These are phyloP conservation scores for Emmonsia crescens DNA, from an alignment of 2,329 filamentous ascomycete genomes.

Conservation along the genomic window DNA sequence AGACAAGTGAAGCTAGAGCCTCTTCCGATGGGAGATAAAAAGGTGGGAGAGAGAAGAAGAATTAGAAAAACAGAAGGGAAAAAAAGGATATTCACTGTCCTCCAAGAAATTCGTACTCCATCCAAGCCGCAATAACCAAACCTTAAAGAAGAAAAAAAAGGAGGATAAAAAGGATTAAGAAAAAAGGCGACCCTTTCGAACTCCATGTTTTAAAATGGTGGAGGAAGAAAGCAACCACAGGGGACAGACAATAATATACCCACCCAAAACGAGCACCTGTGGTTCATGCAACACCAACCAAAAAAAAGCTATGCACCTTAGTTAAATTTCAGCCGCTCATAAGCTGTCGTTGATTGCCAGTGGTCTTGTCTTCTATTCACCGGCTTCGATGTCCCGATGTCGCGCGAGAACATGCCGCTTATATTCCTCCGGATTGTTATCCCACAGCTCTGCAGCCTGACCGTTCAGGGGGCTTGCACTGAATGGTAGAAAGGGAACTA, in stretches of 20 bases:
- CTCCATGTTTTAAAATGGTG: not conserved
- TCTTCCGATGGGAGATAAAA: not conserved
- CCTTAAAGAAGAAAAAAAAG: not conserved
- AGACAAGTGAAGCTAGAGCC: not conserved
- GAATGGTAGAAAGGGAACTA: constrained; percentile 2
- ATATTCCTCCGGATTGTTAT: constrained; percentile 76
- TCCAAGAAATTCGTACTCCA: not conserved
- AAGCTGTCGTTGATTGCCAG: not conserved
- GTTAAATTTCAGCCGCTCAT: not conserved
- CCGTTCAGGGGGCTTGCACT: constrained; percentile 92
- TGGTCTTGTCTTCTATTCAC: constrained; percentile 22
- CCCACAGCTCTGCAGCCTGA: constrained; percentile 93
- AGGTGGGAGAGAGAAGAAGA: not conserved
- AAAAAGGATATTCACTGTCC: not conserved
- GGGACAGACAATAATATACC: not conserved
- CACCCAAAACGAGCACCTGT: not conserved
- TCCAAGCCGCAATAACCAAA: not conserved
- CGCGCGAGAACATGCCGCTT: constrained; percentile 60
- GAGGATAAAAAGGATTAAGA: not conserved
- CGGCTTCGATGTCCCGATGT: constrained; percentile 47
- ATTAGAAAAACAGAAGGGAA: not conserved
- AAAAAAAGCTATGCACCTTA: not conserved
- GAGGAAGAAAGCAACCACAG: not conserved
- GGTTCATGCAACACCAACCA: not conserved
- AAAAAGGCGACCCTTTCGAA: not conserved